These are phyloP conservation scores for Pythium plurisporium DNA, from an alignment of 352 stramenopile species.

Conservation along the genomic window DNA sequence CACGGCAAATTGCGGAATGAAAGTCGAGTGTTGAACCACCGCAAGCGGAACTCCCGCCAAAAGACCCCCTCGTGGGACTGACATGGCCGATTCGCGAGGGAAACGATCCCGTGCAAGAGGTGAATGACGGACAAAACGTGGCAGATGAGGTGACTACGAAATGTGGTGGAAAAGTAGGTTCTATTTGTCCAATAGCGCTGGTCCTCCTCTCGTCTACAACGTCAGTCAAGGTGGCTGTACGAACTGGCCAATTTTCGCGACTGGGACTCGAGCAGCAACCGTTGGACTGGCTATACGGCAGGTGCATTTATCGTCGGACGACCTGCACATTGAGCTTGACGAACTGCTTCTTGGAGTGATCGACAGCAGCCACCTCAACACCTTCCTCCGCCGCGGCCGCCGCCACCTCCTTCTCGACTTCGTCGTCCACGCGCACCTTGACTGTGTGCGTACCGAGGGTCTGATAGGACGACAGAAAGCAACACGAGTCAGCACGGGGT, in stretches of 20 bases:
- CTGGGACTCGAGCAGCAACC: background rate
- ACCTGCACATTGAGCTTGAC: slow-evolving; percentile 59
- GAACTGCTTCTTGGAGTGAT: slow-evolving; percentile 73
- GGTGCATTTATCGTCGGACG: slow-evolving; percentile 52
- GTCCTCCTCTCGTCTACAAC: background rate
- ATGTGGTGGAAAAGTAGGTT: background rate
- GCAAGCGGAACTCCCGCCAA: slow-evolving; percentile 6
- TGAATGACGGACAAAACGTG: background rate
- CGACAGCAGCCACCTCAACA: slow-evolving; percentile 27
- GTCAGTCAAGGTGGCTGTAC: too few species aligned
- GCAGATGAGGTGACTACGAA: background rate
- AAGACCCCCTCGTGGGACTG: slow-evolving; percentile 8
- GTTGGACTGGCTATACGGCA: background rate
- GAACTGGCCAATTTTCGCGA: too few species aligned
- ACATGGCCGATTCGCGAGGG: slow-evolving; percentile 5
- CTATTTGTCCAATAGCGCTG: background rate
- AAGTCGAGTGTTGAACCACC: background rate
- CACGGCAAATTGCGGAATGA: slow-evolving; percentile 15
- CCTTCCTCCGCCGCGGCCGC: slow-evolving; percentile 28
- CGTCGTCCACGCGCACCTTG: slow-evolving; percentile 81
- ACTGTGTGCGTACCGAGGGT: slow-evolving; percentile 73
- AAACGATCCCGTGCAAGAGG: background rate
- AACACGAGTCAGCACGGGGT: background rate
- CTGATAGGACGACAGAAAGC: slow-evolving; percentile 16
- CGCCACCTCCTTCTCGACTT: slow-evolving; percentile 64